Base-by-base conservation (phyloP, 495 filamentous ascomycete genomes). In the Neurospora sp. region DNA sequence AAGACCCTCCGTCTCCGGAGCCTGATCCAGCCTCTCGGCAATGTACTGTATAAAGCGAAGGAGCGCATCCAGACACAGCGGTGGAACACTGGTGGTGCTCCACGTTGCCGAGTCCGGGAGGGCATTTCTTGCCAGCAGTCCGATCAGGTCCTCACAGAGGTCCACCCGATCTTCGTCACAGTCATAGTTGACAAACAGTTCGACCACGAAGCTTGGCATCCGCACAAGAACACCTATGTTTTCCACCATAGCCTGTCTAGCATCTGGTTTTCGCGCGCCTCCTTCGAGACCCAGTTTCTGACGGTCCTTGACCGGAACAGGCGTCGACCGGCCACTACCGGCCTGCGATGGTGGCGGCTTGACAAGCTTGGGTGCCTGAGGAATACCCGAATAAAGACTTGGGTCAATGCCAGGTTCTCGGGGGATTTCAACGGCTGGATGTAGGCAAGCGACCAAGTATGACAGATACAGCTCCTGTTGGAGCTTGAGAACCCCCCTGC, bases 81-180 rank as follows among this genome's bases (percentile, higher is more conserved):
- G 96, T 20, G 96, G 96, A 12, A 99, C 96, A 79, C 96, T 99
- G 37, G 96, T 98, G 0, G 96, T 99, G 81, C 96, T 99, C 96
- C 96, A 99, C 31, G 95, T 98, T 12, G 94, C 96, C 4, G 96
- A 97, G 78, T 99, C 96, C 9, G 96, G 96, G 76, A 99, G 94
- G 11, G 96, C 96, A 78, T 97, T 98, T 72, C 96, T 87, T 38
- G 96, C 94, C 44, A 99, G 86, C 44, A 99, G 82, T 4, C 96
- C 95, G 62, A 99, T 89, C 87, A 98, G 90, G 78, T 99, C 96
- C 81, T 96, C 93, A 77, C 96, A 99, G 4, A 99, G 81, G 81
- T 98, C 96, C 42, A 89, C 91, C 39, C 96, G 90, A 80, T 98
- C 93, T 41, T 94, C 90, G 76, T 98, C 95, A 75, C 94, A 98